A percentile compares a stretch with the other conserved stretches of the same genome.
These are phyloP conservation scores for Oryza longistaminata DNA, from an alignment of 176 grass and related monocot species.

Conservation along the genomic window DNA sequence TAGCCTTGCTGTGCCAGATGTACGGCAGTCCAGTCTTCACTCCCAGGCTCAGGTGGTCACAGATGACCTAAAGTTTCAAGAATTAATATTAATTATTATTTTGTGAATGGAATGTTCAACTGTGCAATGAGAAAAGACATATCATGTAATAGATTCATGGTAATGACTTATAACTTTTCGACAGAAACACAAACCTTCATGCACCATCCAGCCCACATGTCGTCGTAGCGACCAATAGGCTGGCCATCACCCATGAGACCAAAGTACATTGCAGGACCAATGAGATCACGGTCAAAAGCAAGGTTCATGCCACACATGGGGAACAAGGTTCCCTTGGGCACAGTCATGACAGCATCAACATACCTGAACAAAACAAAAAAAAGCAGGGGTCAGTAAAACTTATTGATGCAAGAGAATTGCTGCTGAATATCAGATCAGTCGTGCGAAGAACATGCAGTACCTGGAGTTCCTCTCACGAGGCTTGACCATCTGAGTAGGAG, in stretches of 20 bases:
- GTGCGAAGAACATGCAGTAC: slow-evolving; percentile 21
- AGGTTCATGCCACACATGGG: slow-evolving; percentile 88
- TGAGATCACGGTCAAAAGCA: slow-evolving; percentile 58
- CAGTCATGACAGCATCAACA: slow-evolving; percentile 76
- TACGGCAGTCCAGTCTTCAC: slow-evolving; percentile 96
- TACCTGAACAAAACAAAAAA: slow-evolving; percentile 45
- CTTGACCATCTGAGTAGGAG: slow-evolving; percentile 88
- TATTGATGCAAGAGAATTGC: not conserved
- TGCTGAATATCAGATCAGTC: not conserved
- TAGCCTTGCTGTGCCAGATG: slow-evolving; percentile 99
- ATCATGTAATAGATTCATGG: not conserved
- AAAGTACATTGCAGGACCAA: slow-evolving; percentile 83
- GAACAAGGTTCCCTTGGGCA: slow-evolving; percentile 72
- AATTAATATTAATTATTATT: not conserved
- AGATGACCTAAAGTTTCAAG: slow-evolving; percentile 76
- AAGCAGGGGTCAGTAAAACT: not conserved
- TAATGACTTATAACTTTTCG: not conserved
- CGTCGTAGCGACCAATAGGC: slow-evolving; percentile 66
- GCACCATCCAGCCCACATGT: slow-evolving; percentile 89
- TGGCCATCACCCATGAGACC: slow-evolving; percentile 75
- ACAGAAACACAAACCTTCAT: slow-evolving; percentile 53
- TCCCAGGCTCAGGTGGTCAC: slow-evolving; percentile 85
- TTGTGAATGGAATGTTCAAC: no score
- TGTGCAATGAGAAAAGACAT: not conserved
- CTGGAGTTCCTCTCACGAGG: slow-evolving; percentile 85